These are phyloP conservation scores for Globisporangium irregulare DNA, from an alignment of 352 stramenopile genomes.

Conservation along the genomic window DNA sequence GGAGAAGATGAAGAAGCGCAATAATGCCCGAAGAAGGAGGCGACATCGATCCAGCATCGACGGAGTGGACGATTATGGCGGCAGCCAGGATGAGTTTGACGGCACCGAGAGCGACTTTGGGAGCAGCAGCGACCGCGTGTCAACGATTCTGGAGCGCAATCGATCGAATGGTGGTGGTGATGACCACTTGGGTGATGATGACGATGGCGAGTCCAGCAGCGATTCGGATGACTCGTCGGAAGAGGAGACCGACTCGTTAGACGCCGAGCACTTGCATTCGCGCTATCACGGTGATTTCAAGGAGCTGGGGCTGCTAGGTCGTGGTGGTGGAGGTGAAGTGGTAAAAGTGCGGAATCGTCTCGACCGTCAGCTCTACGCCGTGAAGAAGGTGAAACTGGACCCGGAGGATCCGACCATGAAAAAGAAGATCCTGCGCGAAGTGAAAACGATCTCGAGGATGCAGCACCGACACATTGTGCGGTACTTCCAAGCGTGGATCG, in stretches of 20 bases:
- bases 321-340: slow-evolving; percentile 79
- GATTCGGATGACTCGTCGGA: slow-evolving; percentile 41
- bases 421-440: slow-evolving; percentile 94
- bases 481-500: slow-evolving; percentile 91
- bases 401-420: slow-evolving; percentile 90
- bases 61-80: slow-evolving; percentile 28
- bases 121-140: slow-evolving; percentile 34
- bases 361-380: slow-evolving; percentile 80
- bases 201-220: slow-evolving; percentile 13
- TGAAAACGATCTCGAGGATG: slow-evolving; percentile 96
- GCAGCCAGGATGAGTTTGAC: slow-evolving; percentile 20
- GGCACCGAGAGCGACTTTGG: slow-evolving; percentile 31
- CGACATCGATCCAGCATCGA: slow-evolving; percentile 64
- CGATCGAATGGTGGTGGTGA: slow-evolving; percentile 23
- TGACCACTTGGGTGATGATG: slow-evolving; percentile 16
- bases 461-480: slow-evolving; percentile 96
- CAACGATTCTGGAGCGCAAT: slow-evolving; percentile 32
- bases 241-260: slow-evolving; percentile 42
- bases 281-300: slow-evolving; percentile 86
- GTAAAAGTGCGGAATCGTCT: slow-evolving; percentile 82
- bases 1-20: slow-evolving; percentile 58
- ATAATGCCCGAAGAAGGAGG: slow-evolving; percentile 29
- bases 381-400: slow-evolving; percentile 87
- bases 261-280: slow-evolving; percentile 54
- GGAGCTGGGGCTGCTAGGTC: slow-evolving; percentile 77